Evolutionary conservation across 441 rosid species (phyloP).

Genomic region (Aquilaria agallochum): DNA sequence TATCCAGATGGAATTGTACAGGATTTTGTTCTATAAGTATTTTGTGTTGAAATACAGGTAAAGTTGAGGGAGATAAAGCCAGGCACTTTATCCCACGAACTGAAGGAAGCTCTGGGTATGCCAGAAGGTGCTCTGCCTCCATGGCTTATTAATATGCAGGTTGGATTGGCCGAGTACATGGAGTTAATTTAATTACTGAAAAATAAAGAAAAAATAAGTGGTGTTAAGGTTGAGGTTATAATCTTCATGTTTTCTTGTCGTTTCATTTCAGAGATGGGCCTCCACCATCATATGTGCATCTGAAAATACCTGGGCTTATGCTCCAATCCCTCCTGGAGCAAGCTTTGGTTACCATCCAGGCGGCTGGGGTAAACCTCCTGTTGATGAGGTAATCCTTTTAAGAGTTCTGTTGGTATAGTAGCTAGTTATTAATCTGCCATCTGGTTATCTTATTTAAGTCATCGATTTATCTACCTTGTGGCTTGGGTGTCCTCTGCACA

Average conservation of each 20-base stretch:
- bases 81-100: conserved; percentile 70
- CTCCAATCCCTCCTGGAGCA: conserved; percentile 95
- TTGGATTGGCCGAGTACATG: conserved; percentile 18
- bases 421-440: too few species aligned
- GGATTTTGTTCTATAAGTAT: too few species aligned
- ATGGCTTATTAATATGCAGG: conserved; percentile 99
- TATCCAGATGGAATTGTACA: too few species aligned
- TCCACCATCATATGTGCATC: conserved; percentile 94
- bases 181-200: not conserved
- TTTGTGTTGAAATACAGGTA: conserved; percentile 38
- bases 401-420: not conserved
- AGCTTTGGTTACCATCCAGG: conserved; percentile 98
- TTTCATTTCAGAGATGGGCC: conserved; percentile 79
- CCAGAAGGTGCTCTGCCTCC: conserved; percentile 99
- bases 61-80: conserved; percentile 99
- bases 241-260: not conserved
- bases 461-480: too few species aligned
- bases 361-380: conserved; percentile 99
- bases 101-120: conserved; percentile 98
- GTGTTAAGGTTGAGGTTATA: too few species aligned
- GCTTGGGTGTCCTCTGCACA: conserved; percentile 93
- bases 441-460: too few species aligned
- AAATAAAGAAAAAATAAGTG: too few species aligned
- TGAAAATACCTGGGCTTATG: conserved; percentile 93
- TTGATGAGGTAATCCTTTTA: conserved; percentile 69